These are phyloP conservation scores for Trichoderma harzianum DNA, from an alignment of 2,329 filamentous ascomycete genomes.

Conservation along the genomic window DNA sequence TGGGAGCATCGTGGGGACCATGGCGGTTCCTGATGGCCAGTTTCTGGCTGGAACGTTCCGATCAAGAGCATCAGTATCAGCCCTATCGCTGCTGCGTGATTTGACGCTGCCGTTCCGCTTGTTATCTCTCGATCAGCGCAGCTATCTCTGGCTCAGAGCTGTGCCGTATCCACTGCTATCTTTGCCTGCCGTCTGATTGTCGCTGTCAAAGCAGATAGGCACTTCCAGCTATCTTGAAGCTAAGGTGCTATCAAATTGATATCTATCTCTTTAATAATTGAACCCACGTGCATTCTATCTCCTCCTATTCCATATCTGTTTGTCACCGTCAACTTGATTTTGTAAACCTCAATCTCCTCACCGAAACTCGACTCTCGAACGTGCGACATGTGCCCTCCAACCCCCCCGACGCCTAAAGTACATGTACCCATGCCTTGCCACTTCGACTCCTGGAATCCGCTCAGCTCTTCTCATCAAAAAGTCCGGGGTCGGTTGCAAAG, in stretches of 20 bases:
- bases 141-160: background rate
- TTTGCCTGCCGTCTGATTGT: background rate
- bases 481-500: background rate
- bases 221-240: background rate
- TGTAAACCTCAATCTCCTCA: background rate
- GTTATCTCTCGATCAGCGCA: background rate
- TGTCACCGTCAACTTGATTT: background rate
- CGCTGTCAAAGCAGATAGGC: background rate
- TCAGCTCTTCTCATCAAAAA: background rate
- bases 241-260: background rate
- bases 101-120: background rate
- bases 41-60: slow-evolving; percentile 1
- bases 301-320: background rate
- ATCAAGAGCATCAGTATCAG: background rate
- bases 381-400: background rate
- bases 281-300: background rate
- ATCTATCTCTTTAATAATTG: background rate
- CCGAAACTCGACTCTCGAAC: background rate
- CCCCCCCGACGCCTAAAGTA: background rate
- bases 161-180: slow-evolving; percentile 9
- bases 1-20: background rate
- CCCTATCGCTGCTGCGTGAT: background rate
- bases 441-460: background rate
- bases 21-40: background rate
- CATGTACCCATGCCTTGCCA: background rate